Base-by-base conservation (phyloP, 768 basidiomycete genomes). In the Calocera cornea region DNA sequence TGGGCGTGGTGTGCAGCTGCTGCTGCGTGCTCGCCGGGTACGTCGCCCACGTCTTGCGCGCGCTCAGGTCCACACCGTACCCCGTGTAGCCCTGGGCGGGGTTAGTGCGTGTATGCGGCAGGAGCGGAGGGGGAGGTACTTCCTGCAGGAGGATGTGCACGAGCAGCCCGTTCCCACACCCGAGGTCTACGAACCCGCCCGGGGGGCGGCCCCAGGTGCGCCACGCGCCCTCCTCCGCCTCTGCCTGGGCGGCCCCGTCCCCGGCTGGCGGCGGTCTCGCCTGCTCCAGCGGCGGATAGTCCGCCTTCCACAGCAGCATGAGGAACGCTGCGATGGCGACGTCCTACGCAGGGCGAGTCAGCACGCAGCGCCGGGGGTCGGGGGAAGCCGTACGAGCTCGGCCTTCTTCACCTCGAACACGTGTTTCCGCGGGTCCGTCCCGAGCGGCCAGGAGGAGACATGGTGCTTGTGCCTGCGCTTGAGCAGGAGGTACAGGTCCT, bases 251-350 rank as follows among this genome's bases (percentile, higher is more conserved):
- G 12, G 41, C 64, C 27, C 65, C 63, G 14, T 41, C 69, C 0
- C 44, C 65, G 16, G 7, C 49, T 1, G 65, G 33, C n/a, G 22
- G 66, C 27, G 12, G 67, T 34, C 8, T 50, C 65, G 40, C 33
- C 69, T 36, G 16, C 70, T 31, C 41, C 24, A 63, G 8, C 1
- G 69, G 22, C 0, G 76, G 72, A 72, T 85, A 95, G 16, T 85
- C 86, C 38, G 84, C 80, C 72, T 88, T 91, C 95, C 95, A 97
- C 2, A 97, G 78, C 0, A 95, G 81, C 77, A 97, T 92, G 31
- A 98, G 80, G 75, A 90, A 97, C 1, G 92, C 92, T 1, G 93
- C 93, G 47, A 98, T 95, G 17, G 92, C 92, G 38, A 97, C 92
- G 74, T 98, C 95, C 89, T 95, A 71, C 34, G 54, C 40, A 16